These are phyloP conservation scores for Cercospora sp. DNA, from an alignment of 2,329 filamentous ascomycete genomes.

Conservation along the genomic window DNA sequence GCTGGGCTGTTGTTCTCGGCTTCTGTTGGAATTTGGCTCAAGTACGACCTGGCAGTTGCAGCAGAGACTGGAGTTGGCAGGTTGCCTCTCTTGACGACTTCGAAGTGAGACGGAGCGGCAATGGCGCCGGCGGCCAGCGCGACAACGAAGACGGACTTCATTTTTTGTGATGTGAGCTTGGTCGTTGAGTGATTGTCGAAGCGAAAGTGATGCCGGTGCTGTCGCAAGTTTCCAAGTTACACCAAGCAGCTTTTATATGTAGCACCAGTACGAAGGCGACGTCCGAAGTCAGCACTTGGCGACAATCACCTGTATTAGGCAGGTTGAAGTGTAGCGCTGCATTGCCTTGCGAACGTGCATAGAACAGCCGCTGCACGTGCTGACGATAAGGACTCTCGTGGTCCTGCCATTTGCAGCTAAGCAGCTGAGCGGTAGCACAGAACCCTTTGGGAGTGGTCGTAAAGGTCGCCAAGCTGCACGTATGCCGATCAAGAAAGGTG, in stretches of 20 bases:
- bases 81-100: slow-evolving; percentile 32
- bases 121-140: slow-evolving; percentile 29
- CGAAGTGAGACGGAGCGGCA: slow-evolving; percentile 30
- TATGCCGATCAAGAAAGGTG: slow-evolving; percentile 22
- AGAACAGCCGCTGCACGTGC: slow-evolving; percentile 21
- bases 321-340: slow-evolving; percentile 12
- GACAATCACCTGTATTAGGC: slow-evolving; percentile 17
- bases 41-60: slow-evolving; percentile 35
- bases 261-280: background rate
- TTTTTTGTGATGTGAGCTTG: slow-evolving; percentile 10
- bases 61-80: slow-evolving; percentile 35
- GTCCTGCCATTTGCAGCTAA: slow-evolving; percentile 16
- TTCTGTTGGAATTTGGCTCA: slow-evolving; percentile 31
- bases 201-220: background rate
- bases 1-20: slow-evolving; percentile 40
- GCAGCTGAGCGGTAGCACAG: slow-evolving; percentile 12
- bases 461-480: slow-evolving; percentile 24
- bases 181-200: background rate
- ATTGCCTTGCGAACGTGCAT: slow-evolving; percentile 13
- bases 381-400: slow-evolving; percentile 20
- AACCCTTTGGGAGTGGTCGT: background rate
- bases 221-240: background rate
- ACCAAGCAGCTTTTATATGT: background rate
- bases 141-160: slow-evolving; percentile 27
- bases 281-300: slow-evolving; percentile 11